Percentiles rank a stretch among this genome's conserved stretches.
Evolutionary conservation across 768 basidiomycete species (phyloP).

Genomic region (Krasilnikovozyma curviuscula): DNA sequence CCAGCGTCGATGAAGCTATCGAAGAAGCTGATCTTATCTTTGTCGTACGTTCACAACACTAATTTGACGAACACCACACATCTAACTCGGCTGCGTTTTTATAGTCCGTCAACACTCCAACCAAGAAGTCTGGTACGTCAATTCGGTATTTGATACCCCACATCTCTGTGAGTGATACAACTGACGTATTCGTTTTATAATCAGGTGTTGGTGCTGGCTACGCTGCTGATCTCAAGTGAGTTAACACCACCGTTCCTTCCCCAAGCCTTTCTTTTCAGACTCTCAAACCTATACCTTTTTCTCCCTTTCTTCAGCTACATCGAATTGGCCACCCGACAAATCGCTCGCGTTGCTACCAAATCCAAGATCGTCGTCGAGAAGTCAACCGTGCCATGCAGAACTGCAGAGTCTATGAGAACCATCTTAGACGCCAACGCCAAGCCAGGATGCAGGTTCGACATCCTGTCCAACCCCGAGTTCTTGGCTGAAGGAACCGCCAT

Average conservation of each 20-base stretch:
- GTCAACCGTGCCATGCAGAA: slow-evolving; percentile 95
- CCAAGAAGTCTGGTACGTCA: slow-evolving; percentile 77
- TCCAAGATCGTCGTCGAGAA: slow-evolving; percentile 99
- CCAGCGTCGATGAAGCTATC: slow-evolving; percentile 81
- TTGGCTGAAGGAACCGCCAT: slow-evolving; percentile 97
- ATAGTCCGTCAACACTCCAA: slow-evolving; percentile 43
- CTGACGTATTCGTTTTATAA: too few relatives aligned
- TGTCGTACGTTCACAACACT: slow-evolving; percentile 22
- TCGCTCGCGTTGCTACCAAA: slow-evolving; percentile 70
- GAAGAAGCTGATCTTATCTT: slow-evolving; percentile 51
- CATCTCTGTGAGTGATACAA: too few relatives aligned
- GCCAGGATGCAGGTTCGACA: slow-evolving; percentile 77
- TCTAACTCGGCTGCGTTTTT: not conserved
- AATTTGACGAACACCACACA: not conserved
- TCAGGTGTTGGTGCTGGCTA: slow-evolving; percentile 74
- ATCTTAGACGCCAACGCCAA: slow-evolving; percentile 97
- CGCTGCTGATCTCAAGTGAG: slow-evolving; percentile 94
- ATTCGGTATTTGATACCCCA: too few relatives aligned
- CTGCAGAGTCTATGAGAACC: slow-evolving; percentile 98
- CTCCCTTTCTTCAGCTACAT: slow-evolving; percentile 63
- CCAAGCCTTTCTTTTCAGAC: too few relatives aligned
- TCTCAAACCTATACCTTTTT: too few relatives aligned
- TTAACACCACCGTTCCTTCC: too few relatives aligned
- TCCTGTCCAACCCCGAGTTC: slow-evolving; percentile 98
- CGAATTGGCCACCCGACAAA: slow-evolving; percentile 87